These are phyloP conservation scores for Aspergillus tubingensis DNA, from an alignment of 2,329 filamentous ascomycete species.

Conservation along the genomic window DNA sequence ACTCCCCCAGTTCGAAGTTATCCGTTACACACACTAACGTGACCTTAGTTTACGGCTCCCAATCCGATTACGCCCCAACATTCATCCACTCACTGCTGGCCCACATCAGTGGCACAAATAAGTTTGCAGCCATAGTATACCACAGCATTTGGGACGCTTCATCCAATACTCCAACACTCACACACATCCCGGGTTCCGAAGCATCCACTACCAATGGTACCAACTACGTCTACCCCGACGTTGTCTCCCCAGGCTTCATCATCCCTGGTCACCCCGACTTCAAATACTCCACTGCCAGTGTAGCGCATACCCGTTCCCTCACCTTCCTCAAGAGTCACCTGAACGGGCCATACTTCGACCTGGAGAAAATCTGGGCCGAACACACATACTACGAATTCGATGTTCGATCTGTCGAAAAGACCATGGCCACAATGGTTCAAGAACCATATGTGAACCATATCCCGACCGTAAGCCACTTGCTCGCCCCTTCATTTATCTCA, in stretches of 20 bases:
- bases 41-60: slow-evolving; percentile 29
- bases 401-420: slow-evolving; percentile 67
- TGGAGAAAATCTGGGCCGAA: slow-evolving; percentile 78
- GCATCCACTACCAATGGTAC: not conserved
- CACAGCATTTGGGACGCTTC: slow-evolving; percentile 23
- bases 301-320: slow-evolving; percentile 68
- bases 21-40: not conserved
- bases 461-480: slow-evolving; percentile 57
- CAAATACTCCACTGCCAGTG: slow-evolving; percentile 55
- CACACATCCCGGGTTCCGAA: slow-evolving; percentile 18
- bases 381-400: slow-evolving; percentile 72
- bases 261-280: slow-evolving; percentile 56
- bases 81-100: slow-evolving; percentile 17
- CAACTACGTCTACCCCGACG: slow-evolving; percentile 50
- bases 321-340: slow-evolving; percentile 65
- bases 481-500: not conserved
- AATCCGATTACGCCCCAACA: slow-evolving; percentile 21
- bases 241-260: slow-evolving; percentile 47
- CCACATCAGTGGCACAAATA: not conserved
- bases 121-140: slow-evolving; percentile 18
- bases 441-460: slow-evolving; percentile 80
- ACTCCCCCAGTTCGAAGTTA: not conserved
- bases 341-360: slow-evolving; percentile 68
- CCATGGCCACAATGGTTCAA: slow-evolving; percentile 79
- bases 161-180: slow-evolving; percentile 11